These are phyloP conservation scores for Rubia balearica DNA, from an alignment of 305 asterid species.

Conservation along the genomic window DNA sequence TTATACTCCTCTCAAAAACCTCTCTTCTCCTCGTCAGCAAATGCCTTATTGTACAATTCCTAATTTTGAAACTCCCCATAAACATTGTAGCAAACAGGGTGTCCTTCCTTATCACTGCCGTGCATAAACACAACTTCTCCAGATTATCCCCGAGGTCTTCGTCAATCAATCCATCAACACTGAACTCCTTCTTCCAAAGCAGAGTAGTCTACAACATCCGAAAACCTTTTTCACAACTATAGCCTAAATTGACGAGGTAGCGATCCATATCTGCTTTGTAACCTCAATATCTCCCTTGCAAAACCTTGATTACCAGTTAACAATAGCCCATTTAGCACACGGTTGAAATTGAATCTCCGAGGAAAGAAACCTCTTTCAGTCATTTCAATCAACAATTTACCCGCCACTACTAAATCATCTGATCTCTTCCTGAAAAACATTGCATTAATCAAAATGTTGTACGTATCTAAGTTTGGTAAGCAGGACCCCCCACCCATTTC, in stretches of 20 bases:
- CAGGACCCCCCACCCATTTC: constrained; percentile 56
- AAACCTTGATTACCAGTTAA: constrained; percentile 81
- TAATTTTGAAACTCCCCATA: constrained; percentile 84
- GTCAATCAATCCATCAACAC: constrained; percentile 47
- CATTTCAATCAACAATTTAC: constrained; percentile 79
- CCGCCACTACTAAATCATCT: constrained; percentile 68
- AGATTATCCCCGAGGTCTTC: constrained; percentile 73
- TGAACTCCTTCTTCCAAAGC: constrained; percentile 57
- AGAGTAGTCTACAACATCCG: constrained; percentile 13
- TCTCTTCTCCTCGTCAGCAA: constrained; percentile 62
- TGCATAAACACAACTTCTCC: constrained; percentile 84
- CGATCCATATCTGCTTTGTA: constrained; percentile 44
- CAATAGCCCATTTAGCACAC: constrained; percentile 79
- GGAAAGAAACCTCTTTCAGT: constrained; percentile 74
- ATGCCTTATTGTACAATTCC: constrained; percentile 60
- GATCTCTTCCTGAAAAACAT: constrained; percentile 80
- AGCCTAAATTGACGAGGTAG: constrained; percentile 57
- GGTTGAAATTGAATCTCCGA: constrained; percentile 61
- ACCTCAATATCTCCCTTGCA: constrained; percentile 66
- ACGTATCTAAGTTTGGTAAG: constrained; percentile 82
- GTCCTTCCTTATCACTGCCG: constrained; percentile 75
- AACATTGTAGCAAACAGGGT: constrained; percentile 81
- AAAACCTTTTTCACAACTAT: constrained; percentile 26
- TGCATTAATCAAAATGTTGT: constrained; percentile 66
- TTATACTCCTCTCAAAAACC: constrained; percentile 61